Evolutionary conservation across 2,329 filamentous ascomycete genomes (phyloP), one percentile per base, ranked within the genome.

Genomic region (Aspergillus texensis): DNA sequence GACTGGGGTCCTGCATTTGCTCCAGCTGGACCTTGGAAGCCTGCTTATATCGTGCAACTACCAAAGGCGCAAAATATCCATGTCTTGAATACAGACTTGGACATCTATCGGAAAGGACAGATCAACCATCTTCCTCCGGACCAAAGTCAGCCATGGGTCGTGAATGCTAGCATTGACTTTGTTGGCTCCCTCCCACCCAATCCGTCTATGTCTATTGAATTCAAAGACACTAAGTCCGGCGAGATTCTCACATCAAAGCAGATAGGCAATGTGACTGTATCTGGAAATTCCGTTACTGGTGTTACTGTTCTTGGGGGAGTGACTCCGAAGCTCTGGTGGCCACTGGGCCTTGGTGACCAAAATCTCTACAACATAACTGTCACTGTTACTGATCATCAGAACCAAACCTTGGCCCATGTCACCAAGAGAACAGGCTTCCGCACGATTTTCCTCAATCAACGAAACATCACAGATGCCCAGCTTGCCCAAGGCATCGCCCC

Each of bases 21-120:
- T n/a, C 86, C 87, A 0, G 84, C 85, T n/a, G 87, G 88, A 2
- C 84, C 86, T 8, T 90, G 87, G 88, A 81, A 85, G 65, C 83
- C 86, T 48, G 86, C 84, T 1, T 86, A 83, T 71, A 73, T 87
- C 1, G 78, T 88, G 14, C 85, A 88, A 65, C 76, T 87, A 9
- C 70, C 74, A 4, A 63, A 75, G 1, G 64, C 76, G 1, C 75
- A 82, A 39, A 69, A 76, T 19, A 68, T 85, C 2, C 80, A 86
- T 65, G 73, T 84, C 11, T 67, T 84, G 4, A 86, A 88, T 68
- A 82, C 83, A 1, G 73, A 84, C n/a, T 70, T 88, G 3, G 87
- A 89, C 65, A 83, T 89, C 28, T 87, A 87, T 64, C 83, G 86
- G 4, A 73, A 83, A 60, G 85, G 85, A 0, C 86, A 89, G 68